These are phyloP conservation scores for Erythrobasidium yunnanense DNA, from an alignment of 768 basidiomycete genomes.

Conservation along the genomic window DNA sequence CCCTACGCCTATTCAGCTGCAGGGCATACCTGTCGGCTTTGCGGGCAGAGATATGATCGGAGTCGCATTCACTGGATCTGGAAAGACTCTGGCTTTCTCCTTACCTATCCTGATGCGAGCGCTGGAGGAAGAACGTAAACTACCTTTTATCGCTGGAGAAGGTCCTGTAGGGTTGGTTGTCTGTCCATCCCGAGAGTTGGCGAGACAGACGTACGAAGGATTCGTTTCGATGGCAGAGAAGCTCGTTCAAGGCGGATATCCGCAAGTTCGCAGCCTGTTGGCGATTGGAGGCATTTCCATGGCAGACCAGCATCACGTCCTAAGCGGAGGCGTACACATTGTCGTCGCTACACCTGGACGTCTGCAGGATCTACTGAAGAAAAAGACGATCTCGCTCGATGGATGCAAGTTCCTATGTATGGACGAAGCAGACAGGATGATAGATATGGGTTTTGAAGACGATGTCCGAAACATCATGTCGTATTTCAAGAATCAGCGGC, in stretches of 20 bases:
- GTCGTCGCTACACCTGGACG: constrained; percentile 95
- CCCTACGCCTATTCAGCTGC: constrained; percentile 93
- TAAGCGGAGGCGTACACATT: constrained; percentile 84
- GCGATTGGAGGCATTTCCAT: constrained; percentile 98
- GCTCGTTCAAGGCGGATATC: constrained; percentile 72
- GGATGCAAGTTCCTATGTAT: constrained; percentile 94
- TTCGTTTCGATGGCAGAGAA: constrained; percentile 73
- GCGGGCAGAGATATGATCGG: constrained; percentile 95
- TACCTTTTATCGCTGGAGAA: constrained; percentile 84
- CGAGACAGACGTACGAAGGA: constrained; percentile 94
- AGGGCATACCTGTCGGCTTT: constrained; percentile 95
- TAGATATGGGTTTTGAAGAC: constrained; percentile 96
- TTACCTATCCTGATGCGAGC: constrained; percentile 95
- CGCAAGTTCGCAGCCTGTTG: constrained; percentile 66
- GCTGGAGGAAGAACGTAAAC: constrained; percentile 78
- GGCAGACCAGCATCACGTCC: constrained; percentile 86
- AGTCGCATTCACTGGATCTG: constrained; percentile 97
- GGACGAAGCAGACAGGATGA: constrained; percentile 99
- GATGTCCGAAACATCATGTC: constrained; percentile 99
- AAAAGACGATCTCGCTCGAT: constrained; percentile 80
- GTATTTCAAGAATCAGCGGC: constrained; percentile 95
- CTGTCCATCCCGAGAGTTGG: constrained; percentile 93
- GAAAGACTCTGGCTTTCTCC: constrained; percentile 96
- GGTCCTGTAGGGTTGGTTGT: constrained; percentile 93
- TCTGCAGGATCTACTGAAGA: constrained; percentile 95